Evolutionary conservation across 208 protist genomes (phyloP).

Genomic region (Willaertia magna): DNA sequence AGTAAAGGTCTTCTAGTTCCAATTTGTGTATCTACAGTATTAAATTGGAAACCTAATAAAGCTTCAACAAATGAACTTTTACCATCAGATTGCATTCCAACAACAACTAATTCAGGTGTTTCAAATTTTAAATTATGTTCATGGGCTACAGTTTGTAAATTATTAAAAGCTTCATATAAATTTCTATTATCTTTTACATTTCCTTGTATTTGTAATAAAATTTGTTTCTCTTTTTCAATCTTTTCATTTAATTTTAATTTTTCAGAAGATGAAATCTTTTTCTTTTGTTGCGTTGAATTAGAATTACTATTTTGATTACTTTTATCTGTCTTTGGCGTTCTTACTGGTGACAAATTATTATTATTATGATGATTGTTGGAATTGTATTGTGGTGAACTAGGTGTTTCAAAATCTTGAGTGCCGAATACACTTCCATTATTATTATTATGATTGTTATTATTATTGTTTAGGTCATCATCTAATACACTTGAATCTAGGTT

Average conservation of each 20-base stretch:
- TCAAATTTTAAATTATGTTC: constrained; percentile 36
- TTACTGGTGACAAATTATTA: too few relatives aligned
- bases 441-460: too few relatives aligned
- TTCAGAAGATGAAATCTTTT: neutral
- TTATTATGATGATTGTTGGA: neutral
- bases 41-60: constrained; percentile 46
- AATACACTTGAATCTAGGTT: neutral
- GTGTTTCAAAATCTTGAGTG: neutral
- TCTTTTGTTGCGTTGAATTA: neutral
- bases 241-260: neutral
- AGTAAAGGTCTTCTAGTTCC: constrained; percentile 40
- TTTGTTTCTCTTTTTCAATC: neutral
- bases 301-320: neutral
- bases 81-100: constrained; percentile 49
- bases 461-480: too few relatives aligned
- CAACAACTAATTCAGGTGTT: constrained; percentile 41
- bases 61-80: constrained; percentile 44
- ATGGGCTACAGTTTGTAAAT: constrained; percentile 39
- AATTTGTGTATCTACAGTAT: constrained; percentile 41
- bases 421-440: neutral
- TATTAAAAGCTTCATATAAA: constrained; percentile 40
- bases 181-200: constrained; percentile 27
- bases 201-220: neutral
- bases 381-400: neutral
- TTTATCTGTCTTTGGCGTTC: neutral